Evolutionary conservation across 2,329 filamentous ascomycete species (phyloP), one percentile per base, ranked within the genome.

Genomic region (Fusarium keratoplasticum): DNA sequence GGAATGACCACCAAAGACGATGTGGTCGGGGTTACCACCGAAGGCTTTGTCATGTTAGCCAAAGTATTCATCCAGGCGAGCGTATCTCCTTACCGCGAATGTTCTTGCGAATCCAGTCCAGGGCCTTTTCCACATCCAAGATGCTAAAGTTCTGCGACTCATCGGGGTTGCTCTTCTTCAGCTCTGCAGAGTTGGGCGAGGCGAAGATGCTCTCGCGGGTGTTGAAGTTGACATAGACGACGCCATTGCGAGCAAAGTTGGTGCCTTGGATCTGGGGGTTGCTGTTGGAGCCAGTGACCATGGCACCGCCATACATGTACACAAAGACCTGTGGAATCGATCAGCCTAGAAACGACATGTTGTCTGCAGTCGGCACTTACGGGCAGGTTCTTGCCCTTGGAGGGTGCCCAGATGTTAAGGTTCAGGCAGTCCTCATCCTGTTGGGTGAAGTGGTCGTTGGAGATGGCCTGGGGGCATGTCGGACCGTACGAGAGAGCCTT

Each of bases 1-100:
- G 0, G 82, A 82, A 72, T 84, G 81, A 1, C 84, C 84, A 55
- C 85, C 85, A 6, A 86, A 80, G n/a, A 86, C 83, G 4, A 86
- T 82, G 61, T 84, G 84, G 38, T 85, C 79, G 5, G 84, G 83
- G 69, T 86, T 82, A 27, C 84, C 84, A 2, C 84, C 84, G 64
- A 86, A 86, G 36, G 83, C 85, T 67, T 73, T 1, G 18, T 7
- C 10, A 29, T 2, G 38, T 76, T 44, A 76, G 71, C 20, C 3
- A 36, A 29, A 1, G 18, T 35, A 11, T 50, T 11, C 1, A 29
- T 13, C 3, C 5, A 40, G 16, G 13, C 18, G 14, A n/a, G 1
- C 5, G 6, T 20, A n/a, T 14, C 2, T 20, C 25, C 22, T 74
- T 60, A 75, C 74, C 72, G 18, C 31, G 25, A 31, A 78, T 78